phyloP scores from a whole-genome alignment of 257 asterid genomes.

The Gentiana straminea region DNA sequence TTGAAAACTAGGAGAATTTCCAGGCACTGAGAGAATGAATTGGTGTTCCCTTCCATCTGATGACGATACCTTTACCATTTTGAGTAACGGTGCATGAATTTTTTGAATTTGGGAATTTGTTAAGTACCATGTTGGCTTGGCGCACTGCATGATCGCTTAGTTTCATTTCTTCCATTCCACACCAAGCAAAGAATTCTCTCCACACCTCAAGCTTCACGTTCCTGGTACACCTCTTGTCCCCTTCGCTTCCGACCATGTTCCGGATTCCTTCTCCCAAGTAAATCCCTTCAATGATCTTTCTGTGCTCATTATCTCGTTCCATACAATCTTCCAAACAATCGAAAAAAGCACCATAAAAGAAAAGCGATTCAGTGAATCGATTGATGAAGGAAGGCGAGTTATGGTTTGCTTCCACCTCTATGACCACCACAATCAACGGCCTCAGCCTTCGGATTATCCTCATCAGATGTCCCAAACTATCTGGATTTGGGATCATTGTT shows the following conservation, averaged over 20 bases:
- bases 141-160: constrained; percentile 21
- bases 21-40: constrained; percentile 29
- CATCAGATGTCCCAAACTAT: constrained; percentile 32
- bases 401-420: constrained; percentile 60
- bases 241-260: constrained; percentile 48
- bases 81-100: constrained; percentile 13
- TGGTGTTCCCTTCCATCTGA: constrained; percentile 42
- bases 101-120: constrained; percentile 14
- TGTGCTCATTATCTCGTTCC: constrained; percentile 22
- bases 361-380: constrained; percentile 46
- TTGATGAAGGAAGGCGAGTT: constrained; percentile 50
- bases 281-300: constrained; percentile 32
- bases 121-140: constrained; percentile 30
- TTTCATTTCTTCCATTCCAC: constrained; percentile 27
- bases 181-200: constrained; percentile 48
- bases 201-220: constrained; percentile 55
- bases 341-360: constrained; percentile 38
- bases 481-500: constrained; percentile 41
- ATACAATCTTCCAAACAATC: constrained; percentile 58
- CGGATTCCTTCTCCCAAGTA: constrained; percentile 44
- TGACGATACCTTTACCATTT: constrained; percentile 16
- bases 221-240: constrained; percentile 34
- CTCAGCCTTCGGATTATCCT: constrained; percentile 23
- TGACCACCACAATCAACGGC: constrained; percentile 45
- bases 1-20: constrained; percentile 15